Evolutionary conservation across 106 monocot species (phyloP).

Genomic region (Posidonia australis): DNA sequence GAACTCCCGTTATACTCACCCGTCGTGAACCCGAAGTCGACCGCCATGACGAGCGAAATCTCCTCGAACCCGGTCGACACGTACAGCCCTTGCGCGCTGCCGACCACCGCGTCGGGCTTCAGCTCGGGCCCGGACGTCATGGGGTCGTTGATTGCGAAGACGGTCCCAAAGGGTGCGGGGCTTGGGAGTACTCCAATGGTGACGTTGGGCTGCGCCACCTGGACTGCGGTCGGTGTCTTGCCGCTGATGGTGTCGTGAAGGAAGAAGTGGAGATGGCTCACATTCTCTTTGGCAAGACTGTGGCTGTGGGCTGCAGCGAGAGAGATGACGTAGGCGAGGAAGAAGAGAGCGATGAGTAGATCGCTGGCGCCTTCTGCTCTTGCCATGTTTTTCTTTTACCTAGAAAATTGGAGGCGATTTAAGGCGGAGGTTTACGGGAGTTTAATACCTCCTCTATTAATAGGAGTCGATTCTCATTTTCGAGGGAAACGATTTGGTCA

Average conservation of each 20-base stretch:
- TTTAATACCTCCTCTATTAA: too few relatives aligned
- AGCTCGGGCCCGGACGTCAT: not conserved
- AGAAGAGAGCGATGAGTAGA: not conserved
- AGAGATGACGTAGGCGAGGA: not conserved
- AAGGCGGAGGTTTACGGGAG: too few relatives aligned
- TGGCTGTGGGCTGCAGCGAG: not conserved
- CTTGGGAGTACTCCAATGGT: not conserved
- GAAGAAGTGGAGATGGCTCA: conserved; percentile 7
- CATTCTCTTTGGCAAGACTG: not conserved
- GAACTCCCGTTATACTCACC: conserved; percentile 20
- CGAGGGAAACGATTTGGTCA: too few relatives aligned
- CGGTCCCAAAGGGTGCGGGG: not conserved
- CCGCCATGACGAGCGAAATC: conserved; percentile 4
- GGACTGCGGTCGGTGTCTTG: conserved; percentile 6
- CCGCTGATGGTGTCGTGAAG: conserved; percentile 6
- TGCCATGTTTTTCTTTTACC: not conserved
- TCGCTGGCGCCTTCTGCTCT: not conserved
- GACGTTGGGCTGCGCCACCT: conserved; percentile 8
- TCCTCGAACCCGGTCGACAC: not conserved
- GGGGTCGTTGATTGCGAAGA: conserved; percentile 3
- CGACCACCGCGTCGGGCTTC: not conserved
- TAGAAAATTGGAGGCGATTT: too few relatives aligned
- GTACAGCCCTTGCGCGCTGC: conserved; percentile 17
- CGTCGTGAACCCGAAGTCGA: conserved; percentile 8
- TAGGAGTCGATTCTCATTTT: too few relatives aligned